Conservation (phyloP, 805 yeast genomes). For the Candida silvicultrix region DNA sequence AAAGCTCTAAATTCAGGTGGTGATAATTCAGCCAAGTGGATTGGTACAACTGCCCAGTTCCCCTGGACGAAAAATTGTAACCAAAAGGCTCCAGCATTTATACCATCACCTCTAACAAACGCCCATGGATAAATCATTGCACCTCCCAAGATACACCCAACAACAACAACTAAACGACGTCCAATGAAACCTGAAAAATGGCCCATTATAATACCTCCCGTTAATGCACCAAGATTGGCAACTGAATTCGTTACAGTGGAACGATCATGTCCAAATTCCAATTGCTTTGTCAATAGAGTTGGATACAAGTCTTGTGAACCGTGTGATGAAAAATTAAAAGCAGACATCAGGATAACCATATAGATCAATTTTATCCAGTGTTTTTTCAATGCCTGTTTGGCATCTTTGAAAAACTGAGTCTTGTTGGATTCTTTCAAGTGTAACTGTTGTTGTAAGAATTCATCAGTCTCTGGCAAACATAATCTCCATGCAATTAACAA, state of each 20-base stretch:
- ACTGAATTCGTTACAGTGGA: conserved; percentile 51
- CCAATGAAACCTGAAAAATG: conserved; percentile 51
- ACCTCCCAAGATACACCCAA: conserved; percentile 51
- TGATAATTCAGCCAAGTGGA: conserved; percentile 54
- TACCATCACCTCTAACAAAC: conserved; percentile 37
- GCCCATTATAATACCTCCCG: conserved; percentile 51
- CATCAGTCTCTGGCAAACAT: conserved; percentile 45
- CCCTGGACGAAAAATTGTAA: conserved; percentile 62
- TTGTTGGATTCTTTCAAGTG: conserved; percentile 23
- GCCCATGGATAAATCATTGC: conserved; percentile 63
- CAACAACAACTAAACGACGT: conserved; percentile 45
- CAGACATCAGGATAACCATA: conserved; percentile 53
- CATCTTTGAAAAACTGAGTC: conserved; percentile 28
- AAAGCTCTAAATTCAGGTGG: conserved; percentile 60
- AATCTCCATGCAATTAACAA: conserved; percentile 36
- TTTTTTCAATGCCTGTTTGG: conserved; percentile 28
- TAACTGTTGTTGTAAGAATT: conserved; percentile 36
- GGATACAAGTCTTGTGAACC: conserved; percentile 62
- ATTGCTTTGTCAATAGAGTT: conserved; percentile 43
- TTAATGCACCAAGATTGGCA: conserved; percentile 52
- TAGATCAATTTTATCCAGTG: conserved; percentile 59
- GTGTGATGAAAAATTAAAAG: conserved; percentile 57
- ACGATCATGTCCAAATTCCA: conserved; percentile 33
- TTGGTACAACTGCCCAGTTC: conserved; percentile 63
- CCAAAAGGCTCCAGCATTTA: conserved; percentile 55